Evolutionary conservation across 2,329 filamentous ascomycete genomes (phyloP), one percentile per base, ranked within the genome.

Genomic region (Teratosphaeria pseudoeucalypti): DNA sequence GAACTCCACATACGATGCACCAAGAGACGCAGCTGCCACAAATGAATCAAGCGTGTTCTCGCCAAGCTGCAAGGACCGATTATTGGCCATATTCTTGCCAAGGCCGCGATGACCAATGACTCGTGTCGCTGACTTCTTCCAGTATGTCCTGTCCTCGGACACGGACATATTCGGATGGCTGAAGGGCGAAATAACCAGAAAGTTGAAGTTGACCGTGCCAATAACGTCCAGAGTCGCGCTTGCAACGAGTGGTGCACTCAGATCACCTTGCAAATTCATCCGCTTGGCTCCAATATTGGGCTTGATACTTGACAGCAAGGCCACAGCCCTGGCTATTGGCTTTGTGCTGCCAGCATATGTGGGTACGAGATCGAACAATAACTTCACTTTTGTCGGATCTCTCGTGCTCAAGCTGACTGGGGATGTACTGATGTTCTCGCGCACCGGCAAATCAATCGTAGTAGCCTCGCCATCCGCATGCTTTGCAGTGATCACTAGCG

Each of bases 41-140:
- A 99, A 99, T 0, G 94, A 97, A 66, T 85, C 88, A 29, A 99
- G 81, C 0, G 94, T 99, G 73, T 99, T 99, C 75, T 99, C 94
- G 61, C 94, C 95, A 1, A 99, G 80, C 72, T 99, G 95, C 37
- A 99, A 79, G 1, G 92, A 96, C 10, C 39, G 34, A 32, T 39
- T 34, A 12, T 86, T 82, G 10, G 34, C 61, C 62, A 89, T 82
- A 72, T 99, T 99, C 78, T 97, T 97, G 65, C 94, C 94, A 32
- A 97, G 78, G 19, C 92, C 85, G 68, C 85, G 79, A 71, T 87
- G 85, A 5, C 85, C 85, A 64, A 87, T 87, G 59, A 87, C 83
- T 89, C 95, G 95, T 2, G 92, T 92, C 2, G 90, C 89, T 12
- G 88, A 84, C 72, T 90, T 95, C 76, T 90, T 96, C 92, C 92